These are phyloP conservation scores for Hevea brasiliensis DNA, from an alignment of 345 rosid species.

Conservation along the genomic window DNA sequence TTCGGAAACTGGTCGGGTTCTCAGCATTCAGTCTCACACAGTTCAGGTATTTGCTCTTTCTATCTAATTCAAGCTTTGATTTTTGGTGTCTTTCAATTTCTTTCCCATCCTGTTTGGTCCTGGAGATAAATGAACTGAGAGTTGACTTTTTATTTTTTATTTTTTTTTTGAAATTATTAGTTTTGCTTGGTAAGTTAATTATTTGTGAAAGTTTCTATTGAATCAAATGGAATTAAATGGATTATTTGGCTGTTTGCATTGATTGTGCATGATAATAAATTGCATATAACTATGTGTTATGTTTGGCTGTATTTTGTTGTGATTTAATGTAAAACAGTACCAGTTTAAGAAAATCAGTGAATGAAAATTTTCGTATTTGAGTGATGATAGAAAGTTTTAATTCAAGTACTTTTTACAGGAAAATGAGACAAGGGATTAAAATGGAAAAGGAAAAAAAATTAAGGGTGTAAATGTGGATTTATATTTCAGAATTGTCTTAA, in stretches of 20 bases:
- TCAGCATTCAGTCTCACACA: constrained; percentile 96
- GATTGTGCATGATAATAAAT: background rate
- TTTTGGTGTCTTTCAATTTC: background rate
- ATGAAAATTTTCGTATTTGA: background rate
- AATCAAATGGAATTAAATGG: background rate
- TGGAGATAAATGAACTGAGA: background rate
- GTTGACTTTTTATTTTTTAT: too few relatives aligned
- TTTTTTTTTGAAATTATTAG: background rate
- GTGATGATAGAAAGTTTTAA: background rate
- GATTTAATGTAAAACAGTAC: background rate
- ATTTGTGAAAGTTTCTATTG: background rate
- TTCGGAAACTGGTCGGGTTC: constrained; percentile 91
- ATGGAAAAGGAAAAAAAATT: background rate
- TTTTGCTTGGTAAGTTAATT: background rate
- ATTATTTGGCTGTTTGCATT: background rate
- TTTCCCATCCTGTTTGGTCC: background rate
- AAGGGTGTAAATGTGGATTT: background rate
- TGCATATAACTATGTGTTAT: background rate
- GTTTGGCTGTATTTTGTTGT: background rate
- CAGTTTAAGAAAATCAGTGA: background rate
- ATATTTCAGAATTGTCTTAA: background rate
- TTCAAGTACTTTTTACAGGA: background rate
- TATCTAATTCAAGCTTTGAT: background rate
- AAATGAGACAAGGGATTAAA: background rate
- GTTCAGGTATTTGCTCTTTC: constrained; percentile 67